Base-by-base conservation (phyloP, 1,284 basidiomycete species). In the Ceratobasidium sp. region DNA sequence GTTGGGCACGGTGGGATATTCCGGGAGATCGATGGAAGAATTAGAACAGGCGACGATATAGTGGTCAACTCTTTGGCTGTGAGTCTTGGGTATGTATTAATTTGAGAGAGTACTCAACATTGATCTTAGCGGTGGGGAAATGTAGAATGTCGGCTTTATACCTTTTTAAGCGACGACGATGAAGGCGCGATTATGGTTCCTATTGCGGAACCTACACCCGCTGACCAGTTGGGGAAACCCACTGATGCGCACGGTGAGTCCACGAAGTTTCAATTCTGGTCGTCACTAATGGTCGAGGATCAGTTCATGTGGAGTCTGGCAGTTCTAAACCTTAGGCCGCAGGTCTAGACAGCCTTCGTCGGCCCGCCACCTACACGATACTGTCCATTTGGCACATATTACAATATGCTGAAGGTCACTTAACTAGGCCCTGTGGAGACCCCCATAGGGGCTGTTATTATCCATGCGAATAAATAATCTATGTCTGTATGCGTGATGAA, bases 1-100 rank as follows among this genome's bases (percentile, higher is more conserved):
- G 53, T 70, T 36, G 65, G 65, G 9, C 65, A 70, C 36, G 65
- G 65, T 32, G 65, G 65, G 4, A 70, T 70, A 43, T 70, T 70
- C 18, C 21, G 65, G 36, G 65, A 58, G 53, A 58, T 70, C 30
- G 65, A 58, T 58, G 53, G 53, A 23, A 52, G 52, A 32, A 46
- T 23, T 23, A 41, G 53, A 30, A 45, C 53, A 16, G 21, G 18
- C 48, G 53, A 70, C 28, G 16, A 8, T 10, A 52, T 32, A 21
- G 21, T 58, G 9, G 28, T 58, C 9, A 39, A 21, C 3, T 58
- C 65, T 12, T 58, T 57, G 34, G 26, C 65, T 21, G 65, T 70
- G 53, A 57, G 65, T 70, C 14, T 30, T 12, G 21, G 32, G 12
- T 39, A 28, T 55, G 12, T 18, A 8, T 23, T 10, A 18, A 12